Percentiles rank a stretch among this genome's conserved stretches.
Evolutionary conservation across 331 rosid species (phyloP).

Genomic region (Cucumis variabilis): DNA sequence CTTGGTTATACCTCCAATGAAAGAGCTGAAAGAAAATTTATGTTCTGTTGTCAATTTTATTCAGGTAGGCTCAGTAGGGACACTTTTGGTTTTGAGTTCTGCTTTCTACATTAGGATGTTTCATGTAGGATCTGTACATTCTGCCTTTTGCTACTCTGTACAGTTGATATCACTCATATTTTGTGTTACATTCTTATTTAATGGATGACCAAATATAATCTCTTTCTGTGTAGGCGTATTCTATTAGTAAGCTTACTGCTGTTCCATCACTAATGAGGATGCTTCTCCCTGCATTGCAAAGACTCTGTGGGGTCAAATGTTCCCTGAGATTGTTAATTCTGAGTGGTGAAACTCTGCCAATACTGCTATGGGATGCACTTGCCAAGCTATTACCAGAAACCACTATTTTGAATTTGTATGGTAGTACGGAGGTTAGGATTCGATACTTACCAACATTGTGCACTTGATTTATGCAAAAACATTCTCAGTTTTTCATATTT

Average conservation of each 20-base stretch:
- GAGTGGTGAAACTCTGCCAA: conserved; percentile 81
- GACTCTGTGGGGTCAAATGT: conserved; percentile 35
- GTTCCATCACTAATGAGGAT: conserved; percentile 88
- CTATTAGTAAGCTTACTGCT: conserved; percentile 65
- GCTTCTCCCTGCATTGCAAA: conserved; percentile 71
- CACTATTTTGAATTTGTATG: conserved; percentile 81
- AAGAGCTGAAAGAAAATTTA: conserved; percentile 55
- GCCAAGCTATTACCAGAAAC: conserved; percentile 72
- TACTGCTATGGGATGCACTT: conserved; percentile 67
- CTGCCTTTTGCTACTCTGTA: background rate
- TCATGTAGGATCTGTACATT: background rate
- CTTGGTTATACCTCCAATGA: conserved; percentile 82
- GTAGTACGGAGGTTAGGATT: conserved; percentile 87
- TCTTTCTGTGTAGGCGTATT: conserved; percentile 69
- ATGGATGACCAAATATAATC: background rate
- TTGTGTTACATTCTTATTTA: background rate
- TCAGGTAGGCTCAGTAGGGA: conserved; percentile 51
- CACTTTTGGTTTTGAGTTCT: background rate
- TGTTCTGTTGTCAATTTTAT: conserved; percentile 67
- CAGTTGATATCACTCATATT: background rate
- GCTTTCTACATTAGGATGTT: background rate
- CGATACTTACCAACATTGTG: conserved; percentile 1
- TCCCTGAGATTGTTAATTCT: conserved; percentile 79
- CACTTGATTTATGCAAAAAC: conserved; percentile 1
- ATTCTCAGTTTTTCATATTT: background rate